phyloP scores from a whole-genome alignment of 2,329 filamentous ascomycete genomes.

The Metarhizium anisopliae region DNA sequence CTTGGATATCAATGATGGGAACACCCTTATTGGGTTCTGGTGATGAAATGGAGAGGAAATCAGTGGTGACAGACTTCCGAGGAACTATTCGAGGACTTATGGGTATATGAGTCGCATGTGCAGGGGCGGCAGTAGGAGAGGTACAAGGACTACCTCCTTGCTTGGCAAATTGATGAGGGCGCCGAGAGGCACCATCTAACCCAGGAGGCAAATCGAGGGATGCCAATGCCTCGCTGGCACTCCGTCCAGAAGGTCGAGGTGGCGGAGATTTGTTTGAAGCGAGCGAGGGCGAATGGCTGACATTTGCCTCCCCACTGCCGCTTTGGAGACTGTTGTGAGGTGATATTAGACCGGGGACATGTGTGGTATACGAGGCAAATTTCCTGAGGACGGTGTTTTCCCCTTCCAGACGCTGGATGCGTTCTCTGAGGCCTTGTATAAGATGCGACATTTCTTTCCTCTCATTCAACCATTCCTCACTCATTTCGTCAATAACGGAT shows the following conservation, averaged over 20 bases:
- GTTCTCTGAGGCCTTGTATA: slow-evolving; percentile 31
- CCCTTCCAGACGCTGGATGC: slow-evolving; percentile 25
- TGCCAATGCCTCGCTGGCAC: slow-evolving; percentile 13
- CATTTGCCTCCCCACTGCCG: slow-evolving; percentile 15
- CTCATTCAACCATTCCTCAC: slow-evolving; percentile 36
- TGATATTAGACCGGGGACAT: slow-evolving; percentile 20
- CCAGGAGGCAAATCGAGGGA: slow-evolving; percentile 21
- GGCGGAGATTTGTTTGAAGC: slow-evolving; percentile 9
- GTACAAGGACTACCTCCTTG: slow-evolving; percentile 19
- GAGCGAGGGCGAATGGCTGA: slow-evolving; percentile 10
- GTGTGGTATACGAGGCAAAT: slow-evolving; percentile 19
- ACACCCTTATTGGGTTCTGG: slow-evolving; percentile 23
- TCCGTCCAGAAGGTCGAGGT: slow-evolving; percentile 11
- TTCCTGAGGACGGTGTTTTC: slow-evolving; percentile 26
- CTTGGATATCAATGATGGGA: slow-evolving; percentile 47
- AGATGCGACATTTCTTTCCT: slow-evolving; percentile 31
- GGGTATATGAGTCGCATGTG: slow-evolving; percentile 27
- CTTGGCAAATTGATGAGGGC: slow-evolving; percentile 22
- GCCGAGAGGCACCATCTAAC: slow-evolving; percentile 23
- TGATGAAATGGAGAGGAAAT: slow-evolving; percentile 26
- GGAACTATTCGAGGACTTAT: slow-evolving; percentile 37
- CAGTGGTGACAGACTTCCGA: slow-evolving; percentile 22
- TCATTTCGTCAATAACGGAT: slow-evolving; percentile 42
- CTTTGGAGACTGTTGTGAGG: slow-evolving; percentile 19
- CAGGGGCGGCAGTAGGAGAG: slow-evolving; percentile 25